phyloP scores from a whole-genome alignment of 805 yeast species.

The Candida loeiensis region DNA sequence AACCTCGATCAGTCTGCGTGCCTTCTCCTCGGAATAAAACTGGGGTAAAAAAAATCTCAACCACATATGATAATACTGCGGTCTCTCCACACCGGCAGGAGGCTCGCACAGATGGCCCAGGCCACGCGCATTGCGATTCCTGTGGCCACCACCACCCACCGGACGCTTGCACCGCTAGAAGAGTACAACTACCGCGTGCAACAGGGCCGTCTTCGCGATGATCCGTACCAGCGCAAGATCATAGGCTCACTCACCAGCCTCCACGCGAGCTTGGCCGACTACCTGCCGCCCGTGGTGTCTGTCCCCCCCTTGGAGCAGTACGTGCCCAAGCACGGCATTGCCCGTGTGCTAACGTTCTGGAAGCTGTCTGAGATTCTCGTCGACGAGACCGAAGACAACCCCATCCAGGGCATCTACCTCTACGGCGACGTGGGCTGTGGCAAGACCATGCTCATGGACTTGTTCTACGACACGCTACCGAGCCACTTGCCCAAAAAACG shows the following conservation, averaged over 20 bases:
- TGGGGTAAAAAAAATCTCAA: constrained; percentile 1
- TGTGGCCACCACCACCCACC: not conserved
- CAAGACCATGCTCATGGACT: constrained; percentile 96
- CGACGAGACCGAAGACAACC: constrained; percentile 23
- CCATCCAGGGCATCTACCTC: constrained; percentile 78
- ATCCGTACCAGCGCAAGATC: constrained; percentile 75
- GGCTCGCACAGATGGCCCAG: not conserved
- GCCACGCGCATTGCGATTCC: not conserved
- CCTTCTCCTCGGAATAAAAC: constrained; percentile 1
- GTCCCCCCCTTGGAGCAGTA: constrained; percentile 51
- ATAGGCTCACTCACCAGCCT: constrained; percentile 58
- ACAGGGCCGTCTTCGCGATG: constrained; percentile 59
- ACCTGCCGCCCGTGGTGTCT: constrained; percentile 59
- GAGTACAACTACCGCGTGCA: constrained; percentile 49
- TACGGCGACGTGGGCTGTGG: constrained; percentile 99
- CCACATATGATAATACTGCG: not conserved
- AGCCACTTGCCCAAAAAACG: constrained; percentile 70
- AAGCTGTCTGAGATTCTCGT: constrained; percentile 3
- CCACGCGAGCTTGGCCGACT: constrained; percentile 50
- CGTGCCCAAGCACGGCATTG: constrained; percentile 44
- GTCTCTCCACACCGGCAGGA: not conserved
- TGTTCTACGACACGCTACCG: constrained; percentile 85
- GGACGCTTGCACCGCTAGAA: constrained; percentile 40
- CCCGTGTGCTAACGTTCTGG: constrained; percentile 8
- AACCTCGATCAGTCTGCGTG: too few relatives aligned